Base-by-base conservation (phyloP, 1,284 basidiomycete genomes). In the Tylopilus sp. region DNA sequence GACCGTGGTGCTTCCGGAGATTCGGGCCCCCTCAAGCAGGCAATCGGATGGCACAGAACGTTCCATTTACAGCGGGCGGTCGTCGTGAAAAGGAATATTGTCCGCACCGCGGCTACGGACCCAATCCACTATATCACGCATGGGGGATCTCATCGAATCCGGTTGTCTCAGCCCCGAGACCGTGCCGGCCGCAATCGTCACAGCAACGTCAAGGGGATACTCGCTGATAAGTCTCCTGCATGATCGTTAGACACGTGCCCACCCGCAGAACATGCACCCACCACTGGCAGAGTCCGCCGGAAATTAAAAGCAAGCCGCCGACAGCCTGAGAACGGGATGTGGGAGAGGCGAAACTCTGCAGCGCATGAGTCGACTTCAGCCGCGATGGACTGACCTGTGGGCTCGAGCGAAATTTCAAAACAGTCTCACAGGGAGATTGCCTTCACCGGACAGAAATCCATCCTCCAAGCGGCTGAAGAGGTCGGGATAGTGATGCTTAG, bases 251-350 rank as follows among this genome's bases (percentile, higher is more conserved):
- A 43, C 61, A 57, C 50, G 53, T 47, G 50, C 33, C n/a, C 10
- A 9, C 13, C 57, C 45, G 29, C 43, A 32, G 25, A 50, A 32
- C 40, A 50, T 19, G 28, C 32, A 46, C 57, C 31, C 46, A 59
- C 49, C 28, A 25, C 36, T 25, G 31, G n/a, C n/a, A 48, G 47
- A 52, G 51, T 39, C 33, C 51, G 29, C 61, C 63, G 66, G 66
- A 68, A 67, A 68, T 68, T 63, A 68, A 68, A 57, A 48, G 28
- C 53, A 48, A 42, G 14, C 58, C 58, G 53, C 61, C 61, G 49
- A 51, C 29, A 54, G 43, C 33, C 46, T n/a, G 31, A 55, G 45
- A 47, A 40, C 37, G 26, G 26, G 22, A 25, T 25, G 25, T 17
- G 9, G 14, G 24, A 13, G 35, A 5, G 20, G 31, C 19, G 35